phyloP scores from a whole-genome alignment of 805 yeast genomes.

The Wickerhamomyces hampshirensis region DNA sequence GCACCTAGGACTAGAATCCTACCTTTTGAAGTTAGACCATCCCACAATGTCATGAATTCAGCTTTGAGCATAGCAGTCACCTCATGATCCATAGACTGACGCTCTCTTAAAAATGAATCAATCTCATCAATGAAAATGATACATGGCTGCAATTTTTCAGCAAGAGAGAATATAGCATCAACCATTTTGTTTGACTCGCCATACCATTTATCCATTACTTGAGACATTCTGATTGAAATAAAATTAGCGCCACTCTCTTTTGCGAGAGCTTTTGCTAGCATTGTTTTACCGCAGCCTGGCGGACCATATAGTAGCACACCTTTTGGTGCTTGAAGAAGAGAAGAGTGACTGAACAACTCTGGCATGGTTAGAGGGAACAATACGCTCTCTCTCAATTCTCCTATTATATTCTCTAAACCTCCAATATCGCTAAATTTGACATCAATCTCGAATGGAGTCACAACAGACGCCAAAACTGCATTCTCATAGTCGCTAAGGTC shows the following conservation, averaged over 20 bases:
- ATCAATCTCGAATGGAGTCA: slow-evolving; percentile 78
- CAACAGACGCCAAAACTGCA: slow-evolving; percentile 68
- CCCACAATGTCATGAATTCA: slow-evolving; percentile 98
- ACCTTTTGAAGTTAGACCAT: slow-evolving; percentile 76
- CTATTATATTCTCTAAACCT: slow-evolving; percentile 77
- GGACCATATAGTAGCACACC: slow-evolving; percentile 94
- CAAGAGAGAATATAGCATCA: slow-evolving; percentile 88
- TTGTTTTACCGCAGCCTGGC: slow-evolving; percentile 97
- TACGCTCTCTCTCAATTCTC: slow-evolving; percentile 83
- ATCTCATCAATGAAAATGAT: slow-evolving; percentile 95
- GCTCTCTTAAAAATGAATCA: slow-evolving; percentile 86
- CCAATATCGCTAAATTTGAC: slow-evolving; percentile 77
- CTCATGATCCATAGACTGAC: slow-evolving; percentile 84
- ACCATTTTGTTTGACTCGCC: slow-evolving; percentile 94
- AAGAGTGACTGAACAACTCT: slow-evolving; percentile 64
- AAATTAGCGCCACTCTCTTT: slow-evolving; percentile 89
- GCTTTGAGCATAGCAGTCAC: slow-evolving; percentile 93
- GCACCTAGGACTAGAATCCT: slow-evolving; percentile 89
- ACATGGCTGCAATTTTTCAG: slow-evolving; percentile 87
- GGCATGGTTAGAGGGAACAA: slow-evolving; percentile 82
- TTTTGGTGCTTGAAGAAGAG: slow-evolving; percentile 84
- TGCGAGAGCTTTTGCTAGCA: slow-evolving; percentile 95
- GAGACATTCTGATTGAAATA: slow-evolving; percentile 86
- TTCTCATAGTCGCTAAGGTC: slow-evolving; percentile 71
- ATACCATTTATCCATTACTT: slow-evolving; percentile 95